A percentile compares a stretch with the other conserved stretches of the same genome.
These are phyloP conservation scores for Dipodascopsis uninucleata DNA, from an alignment of 805 yeast genomes.

Conservation along the genomic window DNA sequence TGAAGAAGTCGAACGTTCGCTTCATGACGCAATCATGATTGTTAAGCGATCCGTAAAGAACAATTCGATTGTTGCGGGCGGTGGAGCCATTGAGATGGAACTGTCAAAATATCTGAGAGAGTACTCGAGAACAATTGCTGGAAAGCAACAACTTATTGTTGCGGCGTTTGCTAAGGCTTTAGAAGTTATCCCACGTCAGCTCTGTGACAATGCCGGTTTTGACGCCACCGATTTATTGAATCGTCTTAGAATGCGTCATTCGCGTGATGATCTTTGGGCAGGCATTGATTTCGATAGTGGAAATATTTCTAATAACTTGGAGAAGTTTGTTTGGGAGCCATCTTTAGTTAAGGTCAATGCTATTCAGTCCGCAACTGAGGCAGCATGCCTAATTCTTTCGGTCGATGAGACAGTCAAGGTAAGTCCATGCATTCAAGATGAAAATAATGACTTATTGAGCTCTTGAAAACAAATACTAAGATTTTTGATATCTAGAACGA, in stretches of 20 bases:
- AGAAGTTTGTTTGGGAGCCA: slow-evolving; percentile 95
- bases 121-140: slow-evolving; percentile 80
- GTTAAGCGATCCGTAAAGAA: slow-evolving; percentile 91
- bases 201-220: slow-evolving; percentile 98
- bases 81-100: slow-evolving; percentile 99
- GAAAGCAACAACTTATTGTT: slow-evolving; percentile 90
- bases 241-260: slow-evolving; percentile 86
- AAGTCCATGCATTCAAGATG: slow-evolving; percentile 11
- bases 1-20: slow-evolving; percentile 95
- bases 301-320: slow-evolving; percentile 74
- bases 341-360: slow-evolving; percentile 91
- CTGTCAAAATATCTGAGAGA: slow-evolving; percentile 83
- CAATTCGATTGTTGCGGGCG: slow-evolving; percentile 90
- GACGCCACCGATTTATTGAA: slow-evolving; percentile 95
- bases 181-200: slow-evolving; percentile 93
- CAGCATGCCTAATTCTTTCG: slow-evolving; percentile 86
- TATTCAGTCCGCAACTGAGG: slow-evolving; percentile 93
- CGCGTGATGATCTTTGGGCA: slow-evolving; percentile 85
- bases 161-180: slow-evolving; percentile 91
- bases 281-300: slow-evolving; percentile 92
- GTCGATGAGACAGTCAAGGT: slow-evolving; percentile 78
- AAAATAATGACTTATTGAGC: too few species aligned
- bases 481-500: slow-evolving; percentile 32
- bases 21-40: slow-evolving; percentile 98
- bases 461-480: not conserved